Evolutionary conservation across 2,329 filamentous ascomycete genomes (phyloP).

Genomic region (Penicillium sp.): DNA sequence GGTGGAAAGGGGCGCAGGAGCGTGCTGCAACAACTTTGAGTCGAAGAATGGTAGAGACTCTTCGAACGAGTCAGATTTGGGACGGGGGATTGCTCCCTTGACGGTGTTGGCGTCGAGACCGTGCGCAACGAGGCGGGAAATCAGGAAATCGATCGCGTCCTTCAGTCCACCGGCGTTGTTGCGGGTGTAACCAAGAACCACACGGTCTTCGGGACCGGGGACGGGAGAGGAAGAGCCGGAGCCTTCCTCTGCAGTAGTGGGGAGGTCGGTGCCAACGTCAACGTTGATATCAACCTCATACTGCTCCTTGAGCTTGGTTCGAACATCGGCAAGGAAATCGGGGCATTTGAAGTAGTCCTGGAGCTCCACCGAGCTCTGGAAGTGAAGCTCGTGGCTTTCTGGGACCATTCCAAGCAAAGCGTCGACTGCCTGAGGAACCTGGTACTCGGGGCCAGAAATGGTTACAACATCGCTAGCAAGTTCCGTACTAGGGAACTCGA

Average conservation of each 20-base stretch:
- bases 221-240: constrained; percentile 46
- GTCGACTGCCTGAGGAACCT: constrained; percentile 95
- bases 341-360: constrained; percentile 79
- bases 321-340: constrained; percentile 77
- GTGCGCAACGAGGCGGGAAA: constrained; percentile 79
- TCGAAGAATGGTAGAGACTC: constrained; percentile 96
- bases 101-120: constrained; percentile 86
- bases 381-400: constrained; percentile 87
- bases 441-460: constrained; percentile 95
- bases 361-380: constrained; percentile 74
- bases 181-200: constrained; percentile 83
- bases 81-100: constrained; percentile 94
- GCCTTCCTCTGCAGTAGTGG: constrained; percentile 29
- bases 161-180: constrained; percentile 96
- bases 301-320: constrained; percentile 82
- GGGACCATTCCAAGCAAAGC: constrained; percentile 97
- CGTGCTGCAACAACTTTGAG: constrained; percentile 92
- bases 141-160: constrained; percentile 93
- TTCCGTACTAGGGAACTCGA: constrained; percentile 96
- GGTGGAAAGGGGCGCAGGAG: constrained; percentile 74
- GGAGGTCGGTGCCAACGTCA: constrained; percentile 48
- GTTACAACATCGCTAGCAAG: constrained; percentile 95
- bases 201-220: constrained; percentile 51
- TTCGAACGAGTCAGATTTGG: constrained; percentile 98
- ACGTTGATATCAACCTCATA: constrained; percentile 87